Evolutionary conservation across 78 protist species (phyloP).

Genomic region (slime mould (Dictyostelium discoideum)): dicty_2.7 NC_007088.5:1225001-1225500

Average conservation of each 20-base stretch:
- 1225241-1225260: constrained; percentile 64
- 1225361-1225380: constrained; percentile 24
- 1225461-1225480: constrained; percentile 63
- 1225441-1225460: not conserved
- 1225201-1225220: constrained; percentile 47
- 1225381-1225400: constrained; percentile 15
- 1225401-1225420: constrained; percentile 38
- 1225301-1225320: constrained; percentile 78
- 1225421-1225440: constrained; percentile 20
- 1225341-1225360: constrained; percentile 45
- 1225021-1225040: constrained; percentile 64
- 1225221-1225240: constrained; percentile 73
- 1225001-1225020: constrained; percentile 41
- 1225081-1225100: constrained; percentile 70
- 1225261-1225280: constrained; percentile 71
- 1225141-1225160: constrained; percentile 34
- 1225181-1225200: constrained; percentile 27
- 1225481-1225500: constrained; percentile 71
- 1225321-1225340: constrained; percentile 51
- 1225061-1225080: constrained; percentile 77
- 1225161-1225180: constrained; percentile 64
- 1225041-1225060: constrained; percentile 63
- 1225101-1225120: constrained; percentile 73
- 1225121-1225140: constrained; percentile 41
- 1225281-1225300: constrained; percentile 82